Evolutionary conservation across 139 green algal species (phyloP).

Genomic region (Astrephomene gubernaculifera): DNA sequence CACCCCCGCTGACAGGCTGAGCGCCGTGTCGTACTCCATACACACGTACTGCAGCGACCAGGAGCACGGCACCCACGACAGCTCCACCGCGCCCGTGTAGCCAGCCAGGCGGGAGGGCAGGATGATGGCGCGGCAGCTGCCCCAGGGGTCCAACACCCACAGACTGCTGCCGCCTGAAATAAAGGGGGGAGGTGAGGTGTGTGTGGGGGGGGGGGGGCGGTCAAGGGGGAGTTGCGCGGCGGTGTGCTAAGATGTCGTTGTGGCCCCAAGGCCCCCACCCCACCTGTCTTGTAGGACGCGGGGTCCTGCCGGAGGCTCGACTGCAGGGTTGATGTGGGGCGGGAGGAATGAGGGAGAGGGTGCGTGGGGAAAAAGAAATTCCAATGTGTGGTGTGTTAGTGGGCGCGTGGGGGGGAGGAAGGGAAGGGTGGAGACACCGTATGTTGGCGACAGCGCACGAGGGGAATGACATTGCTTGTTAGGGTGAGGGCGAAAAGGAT

Average conservation of each 20-base stretch:
- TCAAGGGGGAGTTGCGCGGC: background rate
- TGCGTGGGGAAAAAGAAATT: background rate
- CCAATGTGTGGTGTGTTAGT: background rate
- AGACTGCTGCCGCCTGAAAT: slow-evolving; percentile 23
- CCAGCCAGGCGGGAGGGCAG: background rate
- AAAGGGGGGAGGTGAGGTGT: background rate
- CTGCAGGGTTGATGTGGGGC: too few species aligned
- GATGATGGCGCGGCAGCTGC: slow-evolving; percentile 27
- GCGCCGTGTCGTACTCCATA: background rate
- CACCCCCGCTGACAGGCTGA: background rate
- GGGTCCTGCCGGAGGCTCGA: background rate
- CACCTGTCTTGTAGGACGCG: background rate
- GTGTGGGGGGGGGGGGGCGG: background rate
- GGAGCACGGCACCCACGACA: slow-evolving; percentile 22
- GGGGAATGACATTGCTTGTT: background rate
- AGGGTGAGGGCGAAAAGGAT: too few species aligned
- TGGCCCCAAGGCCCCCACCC: background rate
- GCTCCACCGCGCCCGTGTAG: slow-evolving; percentile 30
- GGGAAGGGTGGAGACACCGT: background rate
- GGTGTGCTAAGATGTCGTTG: background rate
- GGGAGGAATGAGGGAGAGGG: too few species aligned
- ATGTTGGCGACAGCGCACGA: background rate
- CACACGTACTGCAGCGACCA: slow-evolving; percentile 29
- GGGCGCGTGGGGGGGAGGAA: background rate
- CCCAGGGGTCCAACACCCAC: slow-evolving; percentile 33